These are phyloP conservation scores for Pestalotiopsis sp. DNA, from an alignment of 2,329 filamentous ascomycete species.

Conservation along the genomic window DNA sequence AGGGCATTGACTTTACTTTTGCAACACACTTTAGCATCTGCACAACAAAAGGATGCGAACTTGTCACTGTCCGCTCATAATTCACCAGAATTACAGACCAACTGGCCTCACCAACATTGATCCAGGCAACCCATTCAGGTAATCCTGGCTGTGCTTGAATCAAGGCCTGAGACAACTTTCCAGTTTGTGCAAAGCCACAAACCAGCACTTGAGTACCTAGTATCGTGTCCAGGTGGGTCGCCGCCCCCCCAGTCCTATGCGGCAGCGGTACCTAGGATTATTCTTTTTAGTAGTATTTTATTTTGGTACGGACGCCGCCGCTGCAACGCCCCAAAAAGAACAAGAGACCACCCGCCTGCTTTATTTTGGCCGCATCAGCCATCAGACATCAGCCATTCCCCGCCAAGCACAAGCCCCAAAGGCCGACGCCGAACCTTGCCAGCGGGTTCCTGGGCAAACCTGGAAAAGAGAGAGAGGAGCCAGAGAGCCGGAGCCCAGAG, in stretches of 20 bases:
- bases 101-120: neutral
- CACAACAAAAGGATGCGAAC: neutral
- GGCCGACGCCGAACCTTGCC: neutral
- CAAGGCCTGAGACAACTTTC: neutral
- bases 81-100: neutral
- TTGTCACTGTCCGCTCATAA: neutral
- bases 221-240: neutral
- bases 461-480: neutral
- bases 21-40: neutral
- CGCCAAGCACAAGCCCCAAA: neutral
- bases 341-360: neutral
- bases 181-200: neutral
- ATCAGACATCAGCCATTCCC: neutral
- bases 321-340: neutral
- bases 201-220: neutral
- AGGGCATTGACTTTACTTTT: neutral
- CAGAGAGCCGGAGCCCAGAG: neutral
- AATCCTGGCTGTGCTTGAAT: neutral
- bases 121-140: neutral
- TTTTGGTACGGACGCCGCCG: neutral
- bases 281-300: neutral
- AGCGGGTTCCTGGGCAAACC: neutral
- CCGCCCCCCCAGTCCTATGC: neutral
- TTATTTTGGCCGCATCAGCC: neutral
- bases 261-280: neutral